Evolutionary conservation across 768 basidiomycete genomes (phyloP).

Genomic region (Agrocybe praecox): DNA sequence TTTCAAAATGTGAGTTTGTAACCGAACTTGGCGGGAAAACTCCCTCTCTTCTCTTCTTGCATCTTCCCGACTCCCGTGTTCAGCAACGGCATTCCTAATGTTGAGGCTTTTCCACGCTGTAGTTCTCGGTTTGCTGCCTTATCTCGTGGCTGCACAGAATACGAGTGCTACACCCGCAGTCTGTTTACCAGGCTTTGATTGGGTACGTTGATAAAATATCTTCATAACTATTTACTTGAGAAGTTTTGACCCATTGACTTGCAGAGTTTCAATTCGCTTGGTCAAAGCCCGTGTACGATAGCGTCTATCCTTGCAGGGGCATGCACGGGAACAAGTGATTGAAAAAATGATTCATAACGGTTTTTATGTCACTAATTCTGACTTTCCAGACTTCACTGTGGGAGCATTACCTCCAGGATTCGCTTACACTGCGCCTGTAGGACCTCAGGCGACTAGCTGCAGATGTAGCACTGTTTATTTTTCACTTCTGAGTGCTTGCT

Average conservation of each 20-base stretch:
- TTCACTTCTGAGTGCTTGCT: slow-evolving; percentile 54
- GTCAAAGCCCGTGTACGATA: slow-evolving; percentile 47
- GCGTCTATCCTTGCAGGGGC: slow-evolving; percentile 42
- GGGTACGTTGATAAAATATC: slow-evolving; percentile 26
- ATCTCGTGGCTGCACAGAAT: slow-evolving; percentile 15
- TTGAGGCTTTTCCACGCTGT: slow-evolving; percentile 10
- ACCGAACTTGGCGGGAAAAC: slow-evolving; percentile 9
- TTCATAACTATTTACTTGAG: background rate
- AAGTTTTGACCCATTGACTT: background rate
- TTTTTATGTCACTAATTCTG: background rate
- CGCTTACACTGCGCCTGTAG: slow-evolving; percentile 40
- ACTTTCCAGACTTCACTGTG: slow-evolving; percentile 34
- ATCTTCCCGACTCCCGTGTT: background rate
- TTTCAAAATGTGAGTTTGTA: slow-evolving; percentile 4
- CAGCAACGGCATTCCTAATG: slow-evolving; percentile 18
- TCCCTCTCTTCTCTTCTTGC: background rate
- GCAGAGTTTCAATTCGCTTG: slow-evolving; percentile 40
- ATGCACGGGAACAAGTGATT: slow-evolving; percentile 39
- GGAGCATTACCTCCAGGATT: slow-evolving; percentile 26
- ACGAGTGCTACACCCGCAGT: slow-evolving; percentile 14
- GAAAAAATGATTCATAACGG: background rate
- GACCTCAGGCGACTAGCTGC: slow-evolving; percentile 39
- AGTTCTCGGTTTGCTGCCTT: slow-evolving; percentile 13
- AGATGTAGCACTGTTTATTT: slow-evolving; percentile 56
- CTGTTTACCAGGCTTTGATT: slow-evolving; percentile 21